A percentile compares a stretch with the other conserved stretches of the same genome.
Conservation (phyloP, 2,329 filamentous ascomycete genomes). For the Cladosporium phlei region DNA sequence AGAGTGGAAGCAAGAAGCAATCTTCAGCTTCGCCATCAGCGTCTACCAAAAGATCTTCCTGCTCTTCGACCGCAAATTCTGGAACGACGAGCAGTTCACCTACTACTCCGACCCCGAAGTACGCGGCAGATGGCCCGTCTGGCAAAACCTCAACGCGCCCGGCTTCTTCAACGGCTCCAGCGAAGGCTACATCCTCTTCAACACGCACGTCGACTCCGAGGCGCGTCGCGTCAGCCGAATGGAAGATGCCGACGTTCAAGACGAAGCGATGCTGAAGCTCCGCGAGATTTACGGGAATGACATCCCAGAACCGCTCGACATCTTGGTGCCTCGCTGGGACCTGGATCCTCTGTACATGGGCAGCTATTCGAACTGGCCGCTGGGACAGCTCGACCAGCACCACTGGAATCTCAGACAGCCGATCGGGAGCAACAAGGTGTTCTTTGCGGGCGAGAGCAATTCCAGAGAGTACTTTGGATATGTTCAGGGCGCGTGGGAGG, state of each 20-base stretch:
- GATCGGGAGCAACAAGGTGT: constrained; percentile 33
- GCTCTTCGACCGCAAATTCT: constrained; percentile 64
- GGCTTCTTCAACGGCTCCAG: constrained; percentile 50
- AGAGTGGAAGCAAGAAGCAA: constrained; percentile 59
- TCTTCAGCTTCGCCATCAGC: constrained; percentile 62
- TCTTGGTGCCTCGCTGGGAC: constrained; percentile 59
- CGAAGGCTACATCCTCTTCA: constrained; percentile 60
- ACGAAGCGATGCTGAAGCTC: constrained; percentile 55
- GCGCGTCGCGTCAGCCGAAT: constrained; percentile 57
- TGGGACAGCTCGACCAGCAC: constrained; percentile 59
- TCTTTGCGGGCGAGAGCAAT: constrained; percentile 7
- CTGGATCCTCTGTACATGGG: constrained; percentile 50
- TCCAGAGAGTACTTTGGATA: constrained; percentile 4
- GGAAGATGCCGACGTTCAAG: constrained; percentile 53
- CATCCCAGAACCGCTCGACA: constrained; percentile 56
- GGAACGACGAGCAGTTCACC: constrained; percentile 53
- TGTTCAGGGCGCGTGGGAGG: constrained; percentile 10
- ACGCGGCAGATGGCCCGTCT: constrained; percentile 56
- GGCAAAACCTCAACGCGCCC: constrained; percentile 56
- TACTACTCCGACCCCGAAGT: constrained; percentile 48
- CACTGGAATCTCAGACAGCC: constrained; percentile 62
- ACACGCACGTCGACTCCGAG: constrained; percentile 55
- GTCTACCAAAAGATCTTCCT: constrained; percentile 71
- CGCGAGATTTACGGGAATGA: constrained; percentile 57
- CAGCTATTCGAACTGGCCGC: constrained; percentile 65